A percentile compares a stretch with the other conserved stretches of the same genome.
Conservation (phyloP, 2,329 filamentous ascomycete species). For the Aspergillus caelatus region DNA sequence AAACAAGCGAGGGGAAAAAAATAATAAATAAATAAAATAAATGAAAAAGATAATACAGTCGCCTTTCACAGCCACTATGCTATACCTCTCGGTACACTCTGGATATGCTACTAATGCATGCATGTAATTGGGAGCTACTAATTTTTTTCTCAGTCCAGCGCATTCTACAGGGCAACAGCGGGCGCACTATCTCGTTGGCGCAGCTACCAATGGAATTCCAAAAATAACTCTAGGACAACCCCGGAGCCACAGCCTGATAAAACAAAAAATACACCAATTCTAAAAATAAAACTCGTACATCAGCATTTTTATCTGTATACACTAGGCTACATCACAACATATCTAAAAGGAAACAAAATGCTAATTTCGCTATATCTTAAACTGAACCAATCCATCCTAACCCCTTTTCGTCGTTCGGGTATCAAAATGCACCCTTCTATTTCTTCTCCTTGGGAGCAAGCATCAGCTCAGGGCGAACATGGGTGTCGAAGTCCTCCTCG, state of each 20-base stretch:
- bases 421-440: slow-evolving; percentile 33
- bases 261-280: not conserved
- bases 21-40: too few species aligned
- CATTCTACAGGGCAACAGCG: not conserved
- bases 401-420: not conserved
- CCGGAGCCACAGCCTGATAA: not conserved
- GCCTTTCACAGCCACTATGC: not conserved
- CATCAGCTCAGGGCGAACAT: slow-evolving; percentile 95
- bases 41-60: not conserved
- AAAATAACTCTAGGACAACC: not conserved
- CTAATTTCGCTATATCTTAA: slow-evolving; percentile 19
- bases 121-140: not conserved
- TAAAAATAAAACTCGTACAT: slow-evolving; percentile 3
- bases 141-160: not conserved
- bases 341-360: slow-evolving; percentile 5
- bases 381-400: slow-evolving; percentile 13
- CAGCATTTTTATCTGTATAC: not conserved
- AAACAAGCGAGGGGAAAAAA: not conserved
- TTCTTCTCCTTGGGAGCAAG: slow-evolving; percentile 76
- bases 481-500: slow-evolving; percentile 83
- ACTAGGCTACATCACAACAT: not conserved
- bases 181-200: slow-evolving; percentile 1
- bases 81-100: not conserved
- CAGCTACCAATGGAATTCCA: not conserved
- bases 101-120: not conserved